phyloP scores from a whole-genome alignment of 169 alveolate species.

The Cyclospora cayetanensis region DNA sequence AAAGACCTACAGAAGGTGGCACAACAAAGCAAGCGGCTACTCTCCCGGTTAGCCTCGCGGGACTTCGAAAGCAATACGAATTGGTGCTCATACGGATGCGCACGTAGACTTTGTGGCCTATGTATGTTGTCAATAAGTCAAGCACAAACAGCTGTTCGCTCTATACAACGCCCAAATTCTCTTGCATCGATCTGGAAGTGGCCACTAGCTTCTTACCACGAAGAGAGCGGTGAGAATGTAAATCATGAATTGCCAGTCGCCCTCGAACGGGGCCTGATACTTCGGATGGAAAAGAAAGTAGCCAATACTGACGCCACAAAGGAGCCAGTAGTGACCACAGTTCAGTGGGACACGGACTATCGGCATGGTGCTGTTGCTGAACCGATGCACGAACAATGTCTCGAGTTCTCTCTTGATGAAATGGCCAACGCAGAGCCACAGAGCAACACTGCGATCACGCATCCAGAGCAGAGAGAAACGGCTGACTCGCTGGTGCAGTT shows the following conservation, averaged over 20 bases:
- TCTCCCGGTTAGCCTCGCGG: slow-evolving; percentile 36
- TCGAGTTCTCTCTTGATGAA: slow-evolving; percentile 97
- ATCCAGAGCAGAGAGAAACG: not conserved
- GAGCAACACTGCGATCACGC: slow-evolving; percentile 81
- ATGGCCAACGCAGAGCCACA: slow-evolving; percentile 92
- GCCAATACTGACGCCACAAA: slow-evolving; percentile 92
- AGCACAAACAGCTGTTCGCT: too few relatives aligned
- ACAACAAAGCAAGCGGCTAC: slow-evolving; percentile 71
- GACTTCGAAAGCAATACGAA: not conserved
- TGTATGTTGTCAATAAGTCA: too few relatives aligned
- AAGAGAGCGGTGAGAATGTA: slow-evolving; percentile 77
- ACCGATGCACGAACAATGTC: slow-evolving; percentile 96
- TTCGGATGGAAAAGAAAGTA: slow-evolving; percentile 95
- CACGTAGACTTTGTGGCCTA: too few relatives aligned
- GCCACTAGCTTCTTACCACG: too few relatives aligned
- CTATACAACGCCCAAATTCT: too few relatives aligned
- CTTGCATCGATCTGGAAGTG: too few relatives aligned
- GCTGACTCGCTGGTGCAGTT: slow-evolving; percentile 58
- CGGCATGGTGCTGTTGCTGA: slow-evolving; percentile 98
- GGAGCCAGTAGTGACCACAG: slow-evolving; percentile 97
- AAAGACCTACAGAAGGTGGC: slow-evolving; percentile 80
- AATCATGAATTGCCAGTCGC: slow-evolving; percentile 72
- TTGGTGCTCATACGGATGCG: not conserved
- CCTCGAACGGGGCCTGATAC: slow-evolving; percentile 84
- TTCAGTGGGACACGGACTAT: slow-evolving; percentile 92